These are phyloP conservation scores for Ustilago xerochloae DNA, from an alignment of 1,284 basidiomycete genomes.

Conservation along the genomic window DNA sequence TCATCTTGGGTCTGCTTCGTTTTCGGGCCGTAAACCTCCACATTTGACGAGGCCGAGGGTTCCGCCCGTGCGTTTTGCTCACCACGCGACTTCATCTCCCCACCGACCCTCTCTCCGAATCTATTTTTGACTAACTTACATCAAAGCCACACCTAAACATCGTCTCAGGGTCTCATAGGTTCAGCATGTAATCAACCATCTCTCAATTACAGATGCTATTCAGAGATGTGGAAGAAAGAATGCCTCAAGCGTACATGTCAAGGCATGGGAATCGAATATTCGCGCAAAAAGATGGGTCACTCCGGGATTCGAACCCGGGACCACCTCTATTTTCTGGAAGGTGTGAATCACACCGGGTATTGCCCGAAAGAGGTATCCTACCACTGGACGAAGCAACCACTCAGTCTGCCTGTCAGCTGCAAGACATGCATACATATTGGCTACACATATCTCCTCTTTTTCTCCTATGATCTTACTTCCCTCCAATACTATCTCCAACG, in stretches of 20 bases:
- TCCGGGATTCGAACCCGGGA: conserved; percentile 47
- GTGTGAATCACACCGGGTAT: conserved; percentile 32
- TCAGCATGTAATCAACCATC: too few species aligned
- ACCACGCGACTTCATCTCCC: neutral
- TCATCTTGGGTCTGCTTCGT: neutral
- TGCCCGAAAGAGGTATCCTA: conserved; percentile 52
- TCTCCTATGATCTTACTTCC: neutral
- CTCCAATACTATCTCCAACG: too few species aligned
- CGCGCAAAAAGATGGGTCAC: conserved; percentile 23
- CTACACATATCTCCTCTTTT: neutral
- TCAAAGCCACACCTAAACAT: conserved; percentile 2
- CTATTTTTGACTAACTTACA: conserved; percentile 3
- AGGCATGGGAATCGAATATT: too few species aligned
- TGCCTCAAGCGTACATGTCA: too few species aligned
- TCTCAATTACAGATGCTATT: too few species aligned
- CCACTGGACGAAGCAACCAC: conserved; percentile 51
- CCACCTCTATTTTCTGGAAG: conserved; percentile 37
- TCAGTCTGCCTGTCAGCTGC: neutral
- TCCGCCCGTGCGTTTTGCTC: conserved; percentile 2
- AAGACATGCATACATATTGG: neutral
- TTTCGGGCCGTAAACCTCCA: neutral
- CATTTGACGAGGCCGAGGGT: neutral
- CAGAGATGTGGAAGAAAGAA: too few species aligned
- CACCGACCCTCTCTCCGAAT: conserved; percentile 6
- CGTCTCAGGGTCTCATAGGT: too few species aligned